Evolutionary conservation across 169 alveolate genomes (phyloP).

Genomic region (Cryptosporidium felis): DNA sequence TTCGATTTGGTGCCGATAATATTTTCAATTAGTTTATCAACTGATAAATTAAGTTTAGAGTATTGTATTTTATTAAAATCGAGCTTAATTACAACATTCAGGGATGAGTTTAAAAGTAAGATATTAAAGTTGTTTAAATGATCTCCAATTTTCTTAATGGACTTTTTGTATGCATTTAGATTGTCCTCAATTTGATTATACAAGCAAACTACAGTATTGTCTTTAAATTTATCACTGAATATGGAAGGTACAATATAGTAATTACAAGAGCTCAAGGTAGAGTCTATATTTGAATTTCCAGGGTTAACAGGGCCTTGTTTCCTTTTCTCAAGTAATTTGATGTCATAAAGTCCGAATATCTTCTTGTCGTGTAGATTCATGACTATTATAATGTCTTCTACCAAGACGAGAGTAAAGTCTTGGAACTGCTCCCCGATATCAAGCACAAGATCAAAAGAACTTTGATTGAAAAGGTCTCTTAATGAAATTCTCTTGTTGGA

Average conservation of each 20-base stretch:
- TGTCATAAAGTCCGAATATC: slow-evolving; percentile 10
- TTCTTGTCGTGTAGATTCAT: slow-evolving; percentile 31
- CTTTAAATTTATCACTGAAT: slow-evolving; percentile 14
- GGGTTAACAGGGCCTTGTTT: not conserved
- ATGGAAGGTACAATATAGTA: slow-evolving; percentile 50
- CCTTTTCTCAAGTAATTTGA: not conserved
- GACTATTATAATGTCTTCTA: slow-evolving; percentile 16
- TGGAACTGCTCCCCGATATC: slow-evolving; percentile 26
- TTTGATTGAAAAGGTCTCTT: slow-evolving; percentile 16
- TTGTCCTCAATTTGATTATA: not conserved
- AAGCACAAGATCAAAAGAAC: slow-evolving; percentile 22
- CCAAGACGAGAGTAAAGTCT: not conserved
- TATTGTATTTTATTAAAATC: slow-evolving; percentile 4
- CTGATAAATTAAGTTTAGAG: not conserved
- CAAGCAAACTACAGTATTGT: slow-evolving; percentile 22
- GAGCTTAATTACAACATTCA: not conserved
- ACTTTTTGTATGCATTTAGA: not conserved
- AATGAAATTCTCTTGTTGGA: slow-evolving; percentile 4
- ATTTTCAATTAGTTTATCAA: not conserved
- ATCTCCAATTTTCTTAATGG: not conserved
- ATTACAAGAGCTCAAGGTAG: too few relatives aligned
- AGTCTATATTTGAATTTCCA: not conserved
- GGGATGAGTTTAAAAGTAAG: not conserved
- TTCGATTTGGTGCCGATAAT: not conserved
- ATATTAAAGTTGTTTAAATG: not conserved